phyloP scores from a whole-genome alignment of 306 rosid genomes.

The Castanospermum australe region DNA sequence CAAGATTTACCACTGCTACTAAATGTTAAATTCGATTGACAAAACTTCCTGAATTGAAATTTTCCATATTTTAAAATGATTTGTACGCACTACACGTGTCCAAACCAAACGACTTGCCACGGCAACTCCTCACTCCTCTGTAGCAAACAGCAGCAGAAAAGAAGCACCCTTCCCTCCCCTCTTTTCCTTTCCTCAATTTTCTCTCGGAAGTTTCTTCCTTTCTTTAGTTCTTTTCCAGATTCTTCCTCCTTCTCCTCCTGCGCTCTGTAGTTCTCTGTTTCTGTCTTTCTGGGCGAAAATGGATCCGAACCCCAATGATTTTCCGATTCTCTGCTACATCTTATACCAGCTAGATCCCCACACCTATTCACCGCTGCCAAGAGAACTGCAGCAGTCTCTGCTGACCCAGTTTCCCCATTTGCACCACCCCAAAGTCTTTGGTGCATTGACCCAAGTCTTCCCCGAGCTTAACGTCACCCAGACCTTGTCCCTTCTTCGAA shows the following conservation, averaged over 20 bases:
- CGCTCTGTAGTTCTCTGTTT: neutral
- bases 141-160: neutral
- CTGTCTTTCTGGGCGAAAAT: neutral
- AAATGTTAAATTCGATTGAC: too few species aligned
- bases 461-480: constrained; percentile 22
- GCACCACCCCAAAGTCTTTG: constrained; percentile 24
- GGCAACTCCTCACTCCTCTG: neutral
- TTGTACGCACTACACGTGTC: too few species aligned
- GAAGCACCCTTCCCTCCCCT: neutral
- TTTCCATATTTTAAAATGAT: too few species aligned
- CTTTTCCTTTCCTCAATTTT: neutral
- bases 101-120: neutral
- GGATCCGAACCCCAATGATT: constrained; percentile 40
- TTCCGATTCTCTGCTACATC: constrained; percentile 35
- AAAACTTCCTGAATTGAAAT: too few species aligned
- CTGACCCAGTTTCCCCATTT: constrained; percentile 32
- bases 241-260: neutral
- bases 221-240: neutral
- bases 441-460: constrained; percentile 29
- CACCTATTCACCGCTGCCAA: constrained; percentile 16
- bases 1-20: too few species aligned
- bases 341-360: constrained; percentile 32
- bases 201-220: too few species aligned
- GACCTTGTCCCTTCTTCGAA: constrained; percentile 36
- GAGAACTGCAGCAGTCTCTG: constrained; percentile 9